Evolutionary conservation across 2,329 filamentous ascomycete species (phyloP).

Genomic region (Monascus ruber): DNA sequence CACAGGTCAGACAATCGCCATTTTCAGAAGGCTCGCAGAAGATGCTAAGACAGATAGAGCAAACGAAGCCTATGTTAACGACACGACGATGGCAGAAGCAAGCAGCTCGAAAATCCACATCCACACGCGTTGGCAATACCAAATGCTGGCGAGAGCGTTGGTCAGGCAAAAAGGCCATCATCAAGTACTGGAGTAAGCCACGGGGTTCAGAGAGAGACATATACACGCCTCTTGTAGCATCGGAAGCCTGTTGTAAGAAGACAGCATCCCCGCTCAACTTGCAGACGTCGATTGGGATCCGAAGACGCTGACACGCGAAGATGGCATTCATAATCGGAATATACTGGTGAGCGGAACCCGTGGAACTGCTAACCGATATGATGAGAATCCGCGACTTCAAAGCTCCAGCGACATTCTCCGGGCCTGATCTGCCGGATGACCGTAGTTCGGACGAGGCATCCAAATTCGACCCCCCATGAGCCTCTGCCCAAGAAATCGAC

Average conservation of each 20-base stretch:
- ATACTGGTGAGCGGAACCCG: conserved; percentile 78
- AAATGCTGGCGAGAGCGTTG: conserved; percentile 52
- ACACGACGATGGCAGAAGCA: conserved; percentile 93
- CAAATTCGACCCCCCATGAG: conserved; percentile 36
- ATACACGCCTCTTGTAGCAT: conserved; percentile 60
- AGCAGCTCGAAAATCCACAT: conserved; percentile 93
- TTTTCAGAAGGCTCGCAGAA: conserved; percentile 60
- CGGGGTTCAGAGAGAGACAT: conserved; percentile 51
- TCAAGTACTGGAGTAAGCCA: conserved; percentile 80
- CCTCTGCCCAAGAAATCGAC: conserved; percentile 51
- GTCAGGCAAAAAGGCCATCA: conserved; percentile 84
- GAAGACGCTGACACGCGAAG: conserved; percentile 81
- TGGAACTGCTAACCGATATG: conserved; percentile 79
- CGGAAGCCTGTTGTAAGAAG: conserved; percentile 83
- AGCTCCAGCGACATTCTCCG: conserved; percentile 28
- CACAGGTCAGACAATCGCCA: conserved; percentile 70
- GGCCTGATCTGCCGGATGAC: neutral
- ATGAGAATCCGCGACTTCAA: conserved; percentile 78
- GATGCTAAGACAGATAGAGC: conserved; percentile 90
- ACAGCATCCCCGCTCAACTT: conserved; percentile 77
- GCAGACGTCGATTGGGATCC: conserved; percentile 84
- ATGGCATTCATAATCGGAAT: conserved; percentile 98
- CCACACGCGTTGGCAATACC: conserved; percentile 67
- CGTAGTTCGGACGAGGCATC: conserved; percentile 14
- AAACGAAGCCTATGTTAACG: conserved; percentile 87